Evolutionary conservation across 2,329 filamentous ascomycete species (phyloP).

Genomic region (Hypoxylon sp.): DNA sequence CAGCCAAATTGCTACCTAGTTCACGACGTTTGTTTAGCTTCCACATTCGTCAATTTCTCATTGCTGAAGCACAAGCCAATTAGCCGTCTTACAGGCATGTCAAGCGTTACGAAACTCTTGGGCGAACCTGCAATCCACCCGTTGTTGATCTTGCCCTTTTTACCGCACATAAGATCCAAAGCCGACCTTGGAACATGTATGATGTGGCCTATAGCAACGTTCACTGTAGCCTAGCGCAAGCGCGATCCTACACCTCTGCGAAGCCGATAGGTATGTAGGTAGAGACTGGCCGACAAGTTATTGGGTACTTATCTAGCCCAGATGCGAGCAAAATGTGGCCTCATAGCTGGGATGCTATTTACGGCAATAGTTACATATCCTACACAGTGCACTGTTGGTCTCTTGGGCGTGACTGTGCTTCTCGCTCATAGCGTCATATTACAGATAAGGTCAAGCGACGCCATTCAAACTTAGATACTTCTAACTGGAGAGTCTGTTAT

Average conservation of each 20-base stretch:
- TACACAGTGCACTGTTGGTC: conserved; percentile 2
- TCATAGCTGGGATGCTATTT: conserved; percentile 9
- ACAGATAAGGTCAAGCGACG: conserved; percentile 5
- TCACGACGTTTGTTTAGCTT: conserved; percentile 24
- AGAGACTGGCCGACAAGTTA: conserved; percentile 21
- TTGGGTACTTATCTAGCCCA: conserved; percentile 7
- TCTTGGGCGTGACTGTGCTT: background rate
- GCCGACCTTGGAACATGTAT: conserved; percentile 24
- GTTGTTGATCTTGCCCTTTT: conserved; percentile 30
- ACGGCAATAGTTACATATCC: conserved; percentile 4
- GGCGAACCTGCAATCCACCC: conserved; percentile 13
- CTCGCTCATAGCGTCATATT: background rate
- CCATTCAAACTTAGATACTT: background rate
- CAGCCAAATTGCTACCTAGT: background rate
- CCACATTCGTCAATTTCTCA: conserved; percentile 24
- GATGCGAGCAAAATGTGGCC: conserved; percentile 10
- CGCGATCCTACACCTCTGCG: conserved; percentile 27
- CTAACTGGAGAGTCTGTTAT: background rate
- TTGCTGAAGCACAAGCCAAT: conserved; percentile 28
- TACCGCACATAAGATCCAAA: conserved; percentile 25
- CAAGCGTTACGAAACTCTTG: conserved; percentile 28
- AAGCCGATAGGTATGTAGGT: conserved; percentile 17
- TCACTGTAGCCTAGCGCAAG: conserved; percentile 26
- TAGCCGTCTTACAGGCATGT: conserved; percentile 18
- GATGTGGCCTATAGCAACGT: conserved; percentile 27